Evolutionary conservation across 352 stramenopile genomes (phyloP), one percentile per base, ranked within the genome.

Genomic region (Elongisporangium senticosum): DNA sequence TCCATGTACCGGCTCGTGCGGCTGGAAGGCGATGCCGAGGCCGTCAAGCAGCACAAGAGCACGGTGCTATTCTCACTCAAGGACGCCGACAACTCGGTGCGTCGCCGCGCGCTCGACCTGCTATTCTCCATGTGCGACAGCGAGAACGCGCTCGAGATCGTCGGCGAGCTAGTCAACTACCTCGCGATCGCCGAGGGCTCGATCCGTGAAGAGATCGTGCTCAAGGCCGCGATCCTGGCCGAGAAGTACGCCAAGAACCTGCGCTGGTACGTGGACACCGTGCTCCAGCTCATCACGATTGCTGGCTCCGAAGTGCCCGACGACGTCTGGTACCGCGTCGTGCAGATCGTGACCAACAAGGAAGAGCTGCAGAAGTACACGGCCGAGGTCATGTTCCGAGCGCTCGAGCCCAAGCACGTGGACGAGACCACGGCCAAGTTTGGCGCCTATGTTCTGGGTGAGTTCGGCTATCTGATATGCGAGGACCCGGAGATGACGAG

Each of bases 331-430:
- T 95, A 98, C 71, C 91, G 96, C 51, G 95, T 98, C n/a, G 96
- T 99, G 33, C 96, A 99, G 74, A 98, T 99, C 71, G 92, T 99
- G 24, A 99, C 96, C 19, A 99, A 99, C 82, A 96, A 98, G 62
- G 93, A 97, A 47, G 90, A 98, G 61, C 63, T 99, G 49, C 95
- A 98, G 64, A 77, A 84, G 26, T 99, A 99, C 75, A 96, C 96
- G 1, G 90, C 92, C 6, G 79, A 96, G 56, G 96, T 97, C 55
- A 86, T 99, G 70, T 97, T 98, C 67, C 87, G 96, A 17, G 87
- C 88, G n/a, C 83, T 98, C 51, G 94, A 97, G 70, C 86, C 92
- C 21, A 86, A 89, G 58, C 89, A 90, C 53, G 96, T 96, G 56
- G 96, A 99, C 68, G 95, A 98, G 67, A 98, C 93, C 7, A 96